These are phyloP conservation scores for Chytriomyces hyalinus DNA, from an alignment of 192 early-diverging fungal species.

Conservation along the genomic window DNA sequence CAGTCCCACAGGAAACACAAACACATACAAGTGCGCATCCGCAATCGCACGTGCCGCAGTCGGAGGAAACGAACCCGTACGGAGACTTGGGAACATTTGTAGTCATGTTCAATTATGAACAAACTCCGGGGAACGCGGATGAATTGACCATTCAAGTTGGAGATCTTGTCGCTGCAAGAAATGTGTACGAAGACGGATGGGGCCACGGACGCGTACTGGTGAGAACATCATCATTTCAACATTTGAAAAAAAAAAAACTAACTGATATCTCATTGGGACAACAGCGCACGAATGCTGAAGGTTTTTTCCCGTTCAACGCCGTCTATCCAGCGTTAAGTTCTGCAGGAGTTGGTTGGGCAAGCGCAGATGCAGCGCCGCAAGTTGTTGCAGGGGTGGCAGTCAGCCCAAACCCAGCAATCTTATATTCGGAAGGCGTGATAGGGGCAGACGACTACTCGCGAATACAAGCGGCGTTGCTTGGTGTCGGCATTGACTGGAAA, in stretches of 20 bases:
- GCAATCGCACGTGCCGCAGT: background rate
- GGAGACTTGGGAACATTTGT: slow-evolving; percentile 36
- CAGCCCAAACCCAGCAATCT: slow-evolving; percentile 2
- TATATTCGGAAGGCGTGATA: slow-evolving; percentile 19
- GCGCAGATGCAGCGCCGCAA: background rate
- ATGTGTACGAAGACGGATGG: slow-evolving; percentile 43
- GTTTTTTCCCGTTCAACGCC: slow-evolving; percentile 40
- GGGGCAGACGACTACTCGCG: background rate
- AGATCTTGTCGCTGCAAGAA: slow-evolving; percentile 32
- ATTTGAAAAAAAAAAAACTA: background rate
- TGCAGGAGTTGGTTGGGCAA: background rate
- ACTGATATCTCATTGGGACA: background rate
- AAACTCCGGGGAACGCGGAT: slow-evolving; percentile 28
- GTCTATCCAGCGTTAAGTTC: slow-evolving; percentile 24
- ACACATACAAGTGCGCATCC: background rate
- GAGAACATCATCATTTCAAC: background rate
- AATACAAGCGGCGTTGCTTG: background rate
- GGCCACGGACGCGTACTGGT: slow-evolving; percentile 31
- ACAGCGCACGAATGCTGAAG: slow-evolving; percentile 21
- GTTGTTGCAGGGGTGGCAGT: slow-evolving; percentile 18
- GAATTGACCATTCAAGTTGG: slow-evolving; percentile 30
- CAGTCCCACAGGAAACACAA: background rate
- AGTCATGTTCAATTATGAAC: slow-evolving; percentile 33
- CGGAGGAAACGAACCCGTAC: background rate
- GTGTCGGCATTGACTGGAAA: background rate